phyloP scores from a whole-genome alignment of 2,329 filamentous ascomycete genomes.

The Fusarium dimerum region DNA sequence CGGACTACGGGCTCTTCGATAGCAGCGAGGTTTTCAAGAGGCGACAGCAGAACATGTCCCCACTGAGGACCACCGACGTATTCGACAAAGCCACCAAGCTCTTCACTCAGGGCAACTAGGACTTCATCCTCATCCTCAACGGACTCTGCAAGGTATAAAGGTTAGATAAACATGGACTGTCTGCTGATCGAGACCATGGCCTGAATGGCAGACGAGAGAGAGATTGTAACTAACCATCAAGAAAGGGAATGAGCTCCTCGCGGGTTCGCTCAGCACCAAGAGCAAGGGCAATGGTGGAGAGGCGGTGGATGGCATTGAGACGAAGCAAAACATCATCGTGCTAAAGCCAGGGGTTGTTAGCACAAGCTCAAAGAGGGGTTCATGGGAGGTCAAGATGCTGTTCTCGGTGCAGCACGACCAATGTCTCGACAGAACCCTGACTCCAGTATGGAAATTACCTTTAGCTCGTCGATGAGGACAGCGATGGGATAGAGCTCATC shows the following conservation, averaged over 20 bases:
- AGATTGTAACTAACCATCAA: constrained; percentile 75
- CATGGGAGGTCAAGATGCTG: constrained; percentile 13
- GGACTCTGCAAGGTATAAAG: constrained; percentile 66
- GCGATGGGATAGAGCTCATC: constrained; percentile 99
- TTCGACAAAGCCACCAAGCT: constrained; percentile 94
- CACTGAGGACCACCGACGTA: constrained; percentile 94
- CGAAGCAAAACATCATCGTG: constrained; percentile 98
- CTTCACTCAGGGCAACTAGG: constrained; percentile 92
- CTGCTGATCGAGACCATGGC: constrained; percentile 12
- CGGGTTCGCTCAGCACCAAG: constrained; percentile 94
- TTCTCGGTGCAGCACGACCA: constrained; percentile 25
- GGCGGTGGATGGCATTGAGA: constrained; percentile 96
- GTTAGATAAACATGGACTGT: constrained; percentile 19
- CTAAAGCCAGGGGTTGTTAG: constrained; percentile 49
- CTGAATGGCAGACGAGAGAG: constrained; percentile 17
- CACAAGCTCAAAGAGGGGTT: constrained; percentile 21
- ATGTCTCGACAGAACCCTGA: constrained; percentile 24
- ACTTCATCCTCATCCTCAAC: constrained; percentile 99
- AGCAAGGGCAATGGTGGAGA: constrained; percentile 96
- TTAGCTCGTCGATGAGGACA: constrained; percentile 98
- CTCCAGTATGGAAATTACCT: constrained; percentile 59
- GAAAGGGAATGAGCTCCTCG: constrained; percentile 97
- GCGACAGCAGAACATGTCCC: constrained; percentile 94
- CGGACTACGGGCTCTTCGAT: constrained; percentile 98
- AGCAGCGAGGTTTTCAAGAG: constrained; percentile 94